Evolutionary conservation across 2,329 filamentous ascomycete genomes (phyloP).

Genomic region (Lasiodiplodia sp.): DNA sequence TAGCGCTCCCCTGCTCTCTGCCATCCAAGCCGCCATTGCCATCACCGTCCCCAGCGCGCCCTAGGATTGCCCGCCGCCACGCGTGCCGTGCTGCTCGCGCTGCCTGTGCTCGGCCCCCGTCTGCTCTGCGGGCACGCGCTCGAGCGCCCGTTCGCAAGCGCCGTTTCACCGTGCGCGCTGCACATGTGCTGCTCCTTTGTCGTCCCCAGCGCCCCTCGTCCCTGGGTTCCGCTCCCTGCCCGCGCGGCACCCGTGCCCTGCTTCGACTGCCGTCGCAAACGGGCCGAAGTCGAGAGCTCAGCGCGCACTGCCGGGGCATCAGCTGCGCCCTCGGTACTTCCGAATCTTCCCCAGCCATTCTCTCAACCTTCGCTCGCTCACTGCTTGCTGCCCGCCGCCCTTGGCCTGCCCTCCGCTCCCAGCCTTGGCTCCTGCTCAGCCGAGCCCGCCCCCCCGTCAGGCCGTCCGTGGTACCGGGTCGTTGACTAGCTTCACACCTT

Average conservation of each 20-base stretch:
- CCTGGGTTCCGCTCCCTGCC: slow-evolving; percentile 12
- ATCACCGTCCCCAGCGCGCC: slow-evolving; percentile 5
- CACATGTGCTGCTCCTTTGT: slow-evolving; percentile 26
- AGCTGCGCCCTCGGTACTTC: slow-evolving; percentile 17
- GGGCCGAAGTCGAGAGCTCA: slow-evolving; percentile 10
- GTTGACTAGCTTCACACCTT: slow-evolving; percentile 28
- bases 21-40: not conserved
- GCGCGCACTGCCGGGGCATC: slow-evolving; percentile 15
- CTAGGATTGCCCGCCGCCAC: slow-evolving; percentile 6
- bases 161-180: slow-evolving; percentile 20
- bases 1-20: slow-evolving; percentile 4
- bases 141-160: not conserved
- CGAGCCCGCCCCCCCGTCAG: slow-evolving; percentile 12
- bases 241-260: slow-evolving; percentile 13
- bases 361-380: not conserved
- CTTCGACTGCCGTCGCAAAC: slow-evolving; percentile 16
- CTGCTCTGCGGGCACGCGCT: not conserved
- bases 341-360: slow-evolving; percentile 11
- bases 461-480: slow-evolving; percentile 24
- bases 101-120: slow-evolving; percentile 1
- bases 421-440: slow-evolving; percentile 25
- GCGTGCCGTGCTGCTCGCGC: slow-evolving; percentile 1
- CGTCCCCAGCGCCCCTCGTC: slow-evolving; percentile 11
- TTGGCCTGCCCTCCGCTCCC: slow-evolving; percentile 10
- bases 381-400: not conserved